Conservation (phyloP, 257 asterid species). For the Gynochthodes officinalis region DNA sequence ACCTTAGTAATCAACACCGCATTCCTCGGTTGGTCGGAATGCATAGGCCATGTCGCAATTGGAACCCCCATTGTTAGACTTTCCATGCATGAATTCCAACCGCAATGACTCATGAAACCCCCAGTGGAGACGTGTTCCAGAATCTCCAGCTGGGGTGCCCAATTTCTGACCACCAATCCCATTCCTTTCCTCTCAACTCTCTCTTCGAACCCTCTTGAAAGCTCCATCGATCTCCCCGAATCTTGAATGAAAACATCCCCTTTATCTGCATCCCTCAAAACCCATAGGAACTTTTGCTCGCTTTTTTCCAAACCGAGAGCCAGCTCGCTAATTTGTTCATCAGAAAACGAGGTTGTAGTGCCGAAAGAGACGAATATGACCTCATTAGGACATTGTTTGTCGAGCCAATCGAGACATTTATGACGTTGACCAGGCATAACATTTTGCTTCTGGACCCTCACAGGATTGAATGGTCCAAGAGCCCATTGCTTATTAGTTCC, state of each 20-base stretch:
- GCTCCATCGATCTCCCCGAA: slow-evolving; percentile 18
- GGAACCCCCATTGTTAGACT: slow-evolving; percentile 50
- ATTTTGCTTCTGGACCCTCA: slow-evolving; percentile 4
- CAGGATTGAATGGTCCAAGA: slow-evolving; percentile 67
- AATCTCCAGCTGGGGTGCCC: slow-evolving; percentile 65
- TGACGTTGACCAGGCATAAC: slow-evolving; percentile 4
- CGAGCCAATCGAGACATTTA: slow-evolving; percentile 54
- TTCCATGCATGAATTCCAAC: slow-evolving; percentile 59
- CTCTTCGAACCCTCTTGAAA: slow-evolving; percentile 28
- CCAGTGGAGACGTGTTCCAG: slow-evolving; percentile 43
- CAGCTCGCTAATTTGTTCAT: slow-evolving; percentile 44
- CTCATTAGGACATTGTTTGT: slow-evolving; percentile 31
- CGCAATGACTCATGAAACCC: slow-evolving; percentile 45
- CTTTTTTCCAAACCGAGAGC: slow-evolving; percentile 53
- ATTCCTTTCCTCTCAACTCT: slow-evolving; percentile 22
- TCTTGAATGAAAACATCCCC: slow-evolving; percentile 31
- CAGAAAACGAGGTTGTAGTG: slow-evolving; percentile 43
- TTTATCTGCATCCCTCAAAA: slow-evolving; percentile 56
- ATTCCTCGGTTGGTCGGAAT: slow-evolving; percentile 59
- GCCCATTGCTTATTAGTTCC: slow-evolving; percentile 46
- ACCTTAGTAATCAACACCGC: slow-evolving; percentile 32
- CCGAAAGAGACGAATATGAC: slow-evolving; percentile 62
- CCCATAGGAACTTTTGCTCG: slow-evolving; percentile 55
- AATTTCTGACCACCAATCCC: slow-evolving; percentile 43
- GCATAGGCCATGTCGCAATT: slow-evolving; percentile 54